Conservation (phyloP, 139 green algal species). For the Picochlorum sp. region DNA sequence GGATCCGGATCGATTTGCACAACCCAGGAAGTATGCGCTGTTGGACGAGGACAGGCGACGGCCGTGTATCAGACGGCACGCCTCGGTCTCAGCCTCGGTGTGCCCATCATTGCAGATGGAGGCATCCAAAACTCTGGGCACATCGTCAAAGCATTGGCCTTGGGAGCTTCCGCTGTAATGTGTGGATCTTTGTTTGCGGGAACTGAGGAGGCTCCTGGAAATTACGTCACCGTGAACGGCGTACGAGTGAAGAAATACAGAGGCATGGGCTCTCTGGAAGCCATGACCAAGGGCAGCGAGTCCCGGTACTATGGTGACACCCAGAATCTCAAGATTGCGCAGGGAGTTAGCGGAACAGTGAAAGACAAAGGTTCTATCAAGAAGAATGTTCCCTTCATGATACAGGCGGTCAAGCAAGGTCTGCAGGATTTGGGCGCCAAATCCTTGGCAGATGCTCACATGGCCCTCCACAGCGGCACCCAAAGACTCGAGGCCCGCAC, state of each 20-base stretch:
- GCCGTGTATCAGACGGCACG: conserved; percentile 83
- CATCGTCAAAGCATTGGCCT: conserved; percentile 90
- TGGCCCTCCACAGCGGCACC: conserved; percentile 45
- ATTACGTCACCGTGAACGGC: conserved; percentile 72
- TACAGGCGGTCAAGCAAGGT: conserved; percentile 84
- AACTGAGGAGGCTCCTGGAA: conserved; percentile 83
- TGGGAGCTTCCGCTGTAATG: conserved; percentile 94
- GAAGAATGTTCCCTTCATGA: conserved; percentile 67
- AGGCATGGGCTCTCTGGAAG: conserved; percentile 93
- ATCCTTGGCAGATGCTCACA: conserved; percentile 40
- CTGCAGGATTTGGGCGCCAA: conserved; percentile 78
- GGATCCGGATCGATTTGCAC: conserved; percentile 97
- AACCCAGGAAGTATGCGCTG: conserved; percentile 97
- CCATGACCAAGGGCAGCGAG: conserved; percentile 93
- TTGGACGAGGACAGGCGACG: conserved; percentile 91
- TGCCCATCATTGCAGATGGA: conserved; percentile 91
- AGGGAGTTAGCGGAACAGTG: conserved; percentile 91
- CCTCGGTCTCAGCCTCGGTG: conserved; percentile 46
- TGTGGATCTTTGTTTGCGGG: conserved; percentile 92
- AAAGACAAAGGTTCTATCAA: conserved; percentile 86
- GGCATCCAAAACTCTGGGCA: conserved; percentile 94
- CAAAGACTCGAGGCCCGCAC: conserved; percentile 76
- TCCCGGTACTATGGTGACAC: conserved; percentile 84
- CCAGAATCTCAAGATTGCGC: conserved; percentile 84
- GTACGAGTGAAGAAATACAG: conserved; percentile 88